Evolutionary conservation across 2,329 filamentous ascomycete species (phyloP).

Genomic region (Leptographium flavum): DNA sequence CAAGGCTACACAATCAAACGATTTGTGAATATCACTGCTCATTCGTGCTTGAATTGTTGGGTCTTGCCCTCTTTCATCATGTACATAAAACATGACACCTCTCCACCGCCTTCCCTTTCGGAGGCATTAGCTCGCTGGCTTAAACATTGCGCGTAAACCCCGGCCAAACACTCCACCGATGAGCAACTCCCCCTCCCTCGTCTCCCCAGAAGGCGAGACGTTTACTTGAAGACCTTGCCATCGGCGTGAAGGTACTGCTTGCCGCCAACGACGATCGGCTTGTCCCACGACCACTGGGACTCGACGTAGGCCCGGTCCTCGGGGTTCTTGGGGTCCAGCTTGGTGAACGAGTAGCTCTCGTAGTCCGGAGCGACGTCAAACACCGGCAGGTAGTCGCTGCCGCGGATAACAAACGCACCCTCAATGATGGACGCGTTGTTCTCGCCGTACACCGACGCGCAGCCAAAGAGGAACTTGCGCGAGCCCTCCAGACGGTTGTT

Average conservation of each 20-base stretch:
- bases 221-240: conserved; percentile 99
- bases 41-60: not conserved
- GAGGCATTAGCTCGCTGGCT: not conserved
- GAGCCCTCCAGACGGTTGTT: conserved; percentile 92
- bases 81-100: not conserved
- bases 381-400: conserved; percentile 70
- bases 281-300: conserved; percentile 85
- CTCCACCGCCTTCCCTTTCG: not conserved
- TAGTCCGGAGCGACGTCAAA: conserved; percentile 96
- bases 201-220: not conserved
- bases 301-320: conserved; percentile 80
- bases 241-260: conserved; percentile 82
- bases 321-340: conserved; percentile 78
- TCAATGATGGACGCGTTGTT: conserved; percentile 82
- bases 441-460: conserved; percentile 73
- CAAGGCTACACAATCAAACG: no score
- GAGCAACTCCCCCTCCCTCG: not conserved
- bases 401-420: conserved; percentile 90
- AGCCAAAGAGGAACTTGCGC: conserved; percentile 96
- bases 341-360: conserved; percentile 92
- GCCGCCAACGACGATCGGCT: conserved; percentile 62
- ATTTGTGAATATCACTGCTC: no score
- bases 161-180: not conserved
- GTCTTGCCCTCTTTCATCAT: not conserved
- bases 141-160: not conserved